Evolutionary conservation across 2,329 filamentous ascomycete genomes (phyloP).

Genomic region (Colletotrichum echinochloae): DNA sequence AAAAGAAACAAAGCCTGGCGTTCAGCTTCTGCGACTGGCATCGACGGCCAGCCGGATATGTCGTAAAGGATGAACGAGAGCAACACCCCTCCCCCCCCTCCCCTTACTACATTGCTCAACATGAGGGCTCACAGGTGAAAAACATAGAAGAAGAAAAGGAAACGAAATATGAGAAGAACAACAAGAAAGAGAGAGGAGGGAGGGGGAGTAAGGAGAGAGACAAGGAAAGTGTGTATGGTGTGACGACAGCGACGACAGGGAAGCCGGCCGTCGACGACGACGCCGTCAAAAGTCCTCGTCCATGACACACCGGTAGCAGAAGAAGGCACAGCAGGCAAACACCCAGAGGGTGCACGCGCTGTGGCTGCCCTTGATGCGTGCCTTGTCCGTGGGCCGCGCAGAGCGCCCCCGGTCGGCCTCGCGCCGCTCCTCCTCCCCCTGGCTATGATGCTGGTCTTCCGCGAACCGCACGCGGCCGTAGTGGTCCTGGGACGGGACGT

Average conservation of each 20-base stretch:
- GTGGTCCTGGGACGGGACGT: constrained; percentile 17
- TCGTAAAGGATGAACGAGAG: neutral
- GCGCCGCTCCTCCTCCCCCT: constrained; percentile 2
- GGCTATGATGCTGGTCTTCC: constrained; percentile 17
- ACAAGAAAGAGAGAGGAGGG: neutral
- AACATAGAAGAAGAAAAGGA: neutral
- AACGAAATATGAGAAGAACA: no score
- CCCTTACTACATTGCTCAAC: neutral
- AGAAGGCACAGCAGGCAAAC: constrained; percentile 36
- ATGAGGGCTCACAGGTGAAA: neutral
- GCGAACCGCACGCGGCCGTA: constrained; percentile 33
- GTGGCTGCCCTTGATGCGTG: constrained; percentile 23
- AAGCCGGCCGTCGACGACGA: neutral
- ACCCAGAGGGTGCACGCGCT: constrained; percentile 21
- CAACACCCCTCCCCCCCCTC: no score
- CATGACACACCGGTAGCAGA: constrained; percentile 37
- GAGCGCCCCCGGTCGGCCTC: neutral
- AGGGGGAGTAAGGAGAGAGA: neutral
- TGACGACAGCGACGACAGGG: neutral
- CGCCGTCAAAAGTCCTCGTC: constrained; percentile 35
- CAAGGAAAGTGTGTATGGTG: neutral
- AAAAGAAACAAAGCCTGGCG: neutral
- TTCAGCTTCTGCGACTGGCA: no score
- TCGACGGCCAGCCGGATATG: neutral
- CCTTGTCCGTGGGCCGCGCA: constrained; percentile 20